Percentiles rank a stretch among this genome's conserved stretches.
Evolutionary conservation across 148 eudicot species (phyloP).

Genomic region (Drosera capensis): DNA sequence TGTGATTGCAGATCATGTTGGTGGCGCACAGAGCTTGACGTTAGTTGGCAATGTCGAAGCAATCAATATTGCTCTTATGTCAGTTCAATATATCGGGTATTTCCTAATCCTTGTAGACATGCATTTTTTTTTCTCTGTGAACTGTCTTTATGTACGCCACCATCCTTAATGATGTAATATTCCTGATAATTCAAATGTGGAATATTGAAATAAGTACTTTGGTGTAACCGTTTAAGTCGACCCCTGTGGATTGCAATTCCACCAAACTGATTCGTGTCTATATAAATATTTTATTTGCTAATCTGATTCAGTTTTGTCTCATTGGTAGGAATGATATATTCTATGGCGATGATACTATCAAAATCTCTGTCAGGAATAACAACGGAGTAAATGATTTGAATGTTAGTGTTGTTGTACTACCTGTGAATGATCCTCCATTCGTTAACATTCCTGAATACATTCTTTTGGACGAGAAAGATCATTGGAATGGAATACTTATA

Average conservation of each 20-base stretch:
- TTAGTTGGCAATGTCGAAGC: slow-evolving; percentile 55
- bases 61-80: slow-evolving; percentile 67
- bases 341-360: slow-evolving; percentile 50
- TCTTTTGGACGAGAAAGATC: slow-evolving; percentile 30
- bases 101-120: neutral
- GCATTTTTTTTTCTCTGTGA: neutral
- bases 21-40: slow-evolving; percentile 21
- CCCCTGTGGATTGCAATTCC: too few relatives aligned
- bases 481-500: slow-evolving; percentile 29
- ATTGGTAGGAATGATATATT: slow-evolving; percentile 28
- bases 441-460: slow-evolving; percentile 46
- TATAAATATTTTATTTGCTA: too few relatives aligned
- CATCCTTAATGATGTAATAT: too few relatives aligned
- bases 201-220: too few relatives aligned
- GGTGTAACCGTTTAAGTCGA: neutral
- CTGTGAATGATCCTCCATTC: slow-evolving; percentile 79
- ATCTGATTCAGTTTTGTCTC: too few relatives aligned
- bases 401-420: slow-evolving; percentile 54
- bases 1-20: slow-evolving; percentile 25
- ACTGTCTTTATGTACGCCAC: too few relatives aligned
- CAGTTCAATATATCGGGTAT: slow-evolving; percentile 81
- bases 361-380: slow-evolving; percentile 40
- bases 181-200: too few relatives aligned
- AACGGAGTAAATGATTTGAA: slow-evolving; percentile 47
- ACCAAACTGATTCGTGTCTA: too few relatives aligned